These are phyloP conservation scores for Ophiosphaerella korrae DNA, from an alignment of 2,329 filamentous ascomycete species.

Conservation along the genomic window DNA sequence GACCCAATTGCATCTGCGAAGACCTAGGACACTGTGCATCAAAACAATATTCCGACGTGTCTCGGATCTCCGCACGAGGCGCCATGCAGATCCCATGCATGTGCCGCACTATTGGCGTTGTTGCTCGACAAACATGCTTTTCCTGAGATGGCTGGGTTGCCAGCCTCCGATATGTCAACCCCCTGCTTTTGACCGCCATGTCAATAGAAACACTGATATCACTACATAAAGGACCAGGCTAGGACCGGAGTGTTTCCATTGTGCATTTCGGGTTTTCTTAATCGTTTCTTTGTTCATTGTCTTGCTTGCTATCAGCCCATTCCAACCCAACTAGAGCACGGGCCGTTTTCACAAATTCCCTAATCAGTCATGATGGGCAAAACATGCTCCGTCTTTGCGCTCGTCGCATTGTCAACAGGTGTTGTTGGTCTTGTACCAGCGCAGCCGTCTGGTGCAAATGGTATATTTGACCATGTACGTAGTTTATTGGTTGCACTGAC, in stretches of 20 bases:
- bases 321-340: constrained; percentile 16
- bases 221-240: constrained; percentile 15
- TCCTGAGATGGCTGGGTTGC: constrained; percentile 25
- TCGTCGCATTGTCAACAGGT: constrained; percentile 21
- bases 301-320: constrained; percentile 1
- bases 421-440: constrained; percentile 18
- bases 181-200: constrained; percentile 19
- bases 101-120: constrained; percentile 17
- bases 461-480: constrained; percentile 1
- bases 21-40: constrained; percentile 4
- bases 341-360: constrained; percentile 4
- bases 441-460: constrained; percentile 15
- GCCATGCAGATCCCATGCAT: constrained; percentile 22
- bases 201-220: not conserved
- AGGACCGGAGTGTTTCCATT: constrained; percentile 13
- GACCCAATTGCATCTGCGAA: constrained; percentile 4
- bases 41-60: constrained; percentile 16
- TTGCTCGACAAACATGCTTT: constrained; percentile 33
- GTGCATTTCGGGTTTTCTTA: constrained; percentile 9
- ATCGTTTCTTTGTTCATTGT: constrained; percentile 7
- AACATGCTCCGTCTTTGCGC: constrained; percentile 16
- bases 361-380: constrained; percentile 21
- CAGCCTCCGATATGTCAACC: constrained; percentile 24
- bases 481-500: not conserved
- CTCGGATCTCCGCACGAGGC: constrained; percentile 15